Percentiles rank a stretch among this genome's conserved stretches.
Evolutionary conservation across 2,329 filamentous ascomycete species (phyloP).

Genomic region (Proliferodiscus dingleyae): DNA sequence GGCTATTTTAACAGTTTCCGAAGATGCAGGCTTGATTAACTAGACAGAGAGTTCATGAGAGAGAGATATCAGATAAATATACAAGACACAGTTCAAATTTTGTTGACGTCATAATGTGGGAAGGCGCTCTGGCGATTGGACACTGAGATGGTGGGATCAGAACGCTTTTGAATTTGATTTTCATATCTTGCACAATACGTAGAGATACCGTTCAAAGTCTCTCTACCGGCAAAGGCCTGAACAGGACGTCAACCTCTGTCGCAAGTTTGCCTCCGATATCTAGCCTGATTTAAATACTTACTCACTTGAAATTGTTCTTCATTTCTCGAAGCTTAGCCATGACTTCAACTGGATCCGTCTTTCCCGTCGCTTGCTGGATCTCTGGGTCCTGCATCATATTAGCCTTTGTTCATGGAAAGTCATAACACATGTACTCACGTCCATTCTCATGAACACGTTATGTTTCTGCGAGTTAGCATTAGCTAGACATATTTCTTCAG

Average conservation of each 20-base stretch:
- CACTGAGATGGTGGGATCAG: not conserved
- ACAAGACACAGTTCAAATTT: too few species aligned
- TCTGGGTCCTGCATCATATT: conserved; percentile 59
- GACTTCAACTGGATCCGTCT: conserved; percentile 74
- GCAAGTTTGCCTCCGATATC: not conserved
- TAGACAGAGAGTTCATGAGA: too few species aligned
- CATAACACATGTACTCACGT: conserved; percentile 49
- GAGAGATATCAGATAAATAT: too few species aligned
- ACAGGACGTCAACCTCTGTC: not conserved
- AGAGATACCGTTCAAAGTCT: not conserved
- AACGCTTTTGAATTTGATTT: not conserved
- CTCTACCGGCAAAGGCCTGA: conserved; percentile 13
- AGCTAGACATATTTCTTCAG: conserved; percentile 2
- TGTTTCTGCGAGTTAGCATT: conserved; percentile 56
- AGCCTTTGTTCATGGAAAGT: conserved; percentile 1
- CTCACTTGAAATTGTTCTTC: conserved; percentile 62
- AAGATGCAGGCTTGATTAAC: too few species aligned
- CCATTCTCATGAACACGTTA: conserved; percentile 92
- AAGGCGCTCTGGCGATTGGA: not conserved
- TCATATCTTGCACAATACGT: not conserved
- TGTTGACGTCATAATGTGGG: not conserved
- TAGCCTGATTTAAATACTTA: conserved; percentile 16
- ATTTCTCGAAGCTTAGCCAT: conserved; percentile 83
- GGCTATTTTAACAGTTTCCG: not conserved
- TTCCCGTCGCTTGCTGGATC: conserved; percentile 78